A percentile compares a stretch with the other conserved stretches of the same genome.
phyloP scores from a whole-genome alignment of 2,329 filamentous ascomycete species.

The Stemphylium lycopersici region DNA sequence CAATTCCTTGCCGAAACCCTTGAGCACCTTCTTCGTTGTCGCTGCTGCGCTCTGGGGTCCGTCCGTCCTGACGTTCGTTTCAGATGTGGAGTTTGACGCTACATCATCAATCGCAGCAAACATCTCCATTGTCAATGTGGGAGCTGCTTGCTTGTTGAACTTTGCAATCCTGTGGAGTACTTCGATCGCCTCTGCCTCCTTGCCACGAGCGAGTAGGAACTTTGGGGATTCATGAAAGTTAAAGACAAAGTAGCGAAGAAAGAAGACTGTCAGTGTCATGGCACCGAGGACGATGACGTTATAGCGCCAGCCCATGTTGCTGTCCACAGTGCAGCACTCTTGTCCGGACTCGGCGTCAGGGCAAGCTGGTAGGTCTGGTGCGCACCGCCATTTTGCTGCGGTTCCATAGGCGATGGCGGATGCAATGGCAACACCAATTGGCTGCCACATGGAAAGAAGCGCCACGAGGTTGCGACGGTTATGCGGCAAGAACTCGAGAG shows the following conservation, averaged over 20 bases:
- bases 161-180: conserved; percentile 37
- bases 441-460: conserved; percentile 41
- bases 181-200: conserved; percentile 35
- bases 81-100: conserved; percentile 7
- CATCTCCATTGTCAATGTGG: conserved; percentile 33
- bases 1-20: conserved; percentile 29
- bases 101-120: conserved; percentile 33
- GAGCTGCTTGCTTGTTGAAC: conserved; percentile 34
- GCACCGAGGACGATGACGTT: conserved; percentile 35
- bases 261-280: conserved; percentile 37
- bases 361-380: conserved; percentile 26
- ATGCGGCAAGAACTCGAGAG: conserved; percentile 35
- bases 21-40: conserved; percentile 31
- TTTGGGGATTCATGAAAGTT: conserved; percentile 39
- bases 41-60: conserved; percentile 14
- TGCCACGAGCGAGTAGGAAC: conserved; percentile 32
- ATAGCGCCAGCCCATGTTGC: conserved; percentile 43
- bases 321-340: conserved; percentile 14
- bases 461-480: conserved; percentile 37
- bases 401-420: conserved; percentile 38
- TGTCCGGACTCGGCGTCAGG: conserved; percentile 4
- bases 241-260: conserved; percentile 38
- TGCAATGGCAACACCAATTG: conserved; percentile 34
- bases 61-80: neutral
- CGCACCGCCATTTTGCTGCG: conserved; percentile 38